Conservation (phyloP, 148 eudicot genomes). For the Arbutus unedo region DNA sequence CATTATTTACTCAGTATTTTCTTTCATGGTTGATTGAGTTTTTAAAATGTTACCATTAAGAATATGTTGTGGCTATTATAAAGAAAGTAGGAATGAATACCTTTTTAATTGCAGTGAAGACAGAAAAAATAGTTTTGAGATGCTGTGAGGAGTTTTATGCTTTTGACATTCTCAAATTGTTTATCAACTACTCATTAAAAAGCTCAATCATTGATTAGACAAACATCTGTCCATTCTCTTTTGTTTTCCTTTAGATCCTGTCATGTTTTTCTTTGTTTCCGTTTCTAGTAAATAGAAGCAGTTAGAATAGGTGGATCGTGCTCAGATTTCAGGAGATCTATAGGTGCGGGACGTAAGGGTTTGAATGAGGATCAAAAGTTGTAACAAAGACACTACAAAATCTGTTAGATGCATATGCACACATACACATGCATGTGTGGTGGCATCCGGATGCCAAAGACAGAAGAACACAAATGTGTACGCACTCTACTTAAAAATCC, state of each 20-base stretch:
- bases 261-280: background rate
- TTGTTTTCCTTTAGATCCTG: background rate
- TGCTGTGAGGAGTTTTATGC: background rate
- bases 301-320: background rate
- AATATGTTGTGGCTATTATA: background rate
- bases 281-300: background rate
- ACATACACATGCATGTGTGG: background rate
- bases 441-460: background rate
- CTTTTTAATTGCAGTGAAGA: background rate
- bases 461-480: background rate
- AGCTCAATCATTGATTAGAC: background rate
- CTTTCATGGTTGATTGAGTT: background rate
- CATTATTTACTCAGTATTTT: too few species aligned
- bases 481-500: background rate
- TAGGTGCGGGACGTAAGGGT: background rate
- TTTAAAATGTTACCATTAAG: background rate
- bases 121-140: background rate
- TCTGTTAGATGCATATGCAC: background rate
- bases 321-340: background rate
- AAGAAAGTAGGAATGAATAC: background rate
- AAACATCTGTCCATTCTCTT: constrained; percentile 7
- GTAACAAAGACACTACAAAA: background rate
- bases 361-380: background rate
- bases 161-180: background rate
- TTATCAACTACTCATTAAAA: background rate